These are phyloP conservation scores for Trichoderma atrobrunneum DNA, from an alignment of 2,329 filamentous ascomycete genomes.

Conservation along the genomic window DNA sequence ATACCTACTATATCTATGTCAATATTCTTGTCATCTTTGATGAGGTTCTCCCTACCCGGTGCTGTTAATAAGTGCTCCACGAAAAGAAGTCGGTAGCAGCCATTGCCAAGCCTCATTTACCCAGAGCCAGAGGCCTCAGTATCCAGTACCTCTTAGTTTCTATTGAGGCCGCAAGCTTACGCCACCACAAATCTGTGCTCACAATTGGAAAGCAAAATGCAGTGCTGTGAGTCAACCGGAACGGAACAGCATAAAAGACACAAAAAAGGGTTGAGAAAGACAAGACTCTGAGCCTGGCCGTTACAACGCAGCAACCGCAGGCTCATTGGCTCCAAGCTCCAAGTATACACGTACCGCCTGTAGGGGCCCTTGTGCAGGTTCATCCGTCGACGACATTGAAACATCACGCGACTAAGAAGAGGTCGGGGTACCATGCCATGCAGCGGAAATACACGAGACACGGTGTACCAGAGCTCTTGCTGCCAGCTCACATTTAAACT, in stretches of 20 bases:
- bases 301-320: background rate
- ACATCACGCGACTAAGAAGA: constrained; percentile 8
- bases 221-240: background rate
- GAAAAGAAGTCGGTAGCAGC: background rate
- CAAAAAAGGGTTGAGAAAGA: background rate
- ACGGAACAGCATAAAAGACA: background rate
- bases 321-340: background rate
- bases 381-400: background rate
- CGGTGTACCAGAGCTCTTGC: background rate
- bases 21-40: background rate
- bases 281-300: background rate
- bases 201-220: background rate
- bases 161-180: background rate
- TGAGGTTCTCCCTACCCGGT: background rate
- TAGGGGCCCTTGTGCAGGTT: background rate
- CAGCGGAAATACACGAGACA: background rate
- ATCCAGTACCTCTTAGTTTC: background rate
- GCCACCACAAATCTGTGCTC: background rate
- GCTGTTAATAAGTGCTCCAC: background rate
- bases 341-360: background rate
- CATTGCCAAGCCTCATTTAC: background rate
- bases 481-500: background rate
- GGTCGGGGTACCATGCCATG: background rate
- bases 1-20: background rate
- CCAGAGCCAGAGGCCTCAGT: background rate